Base-by-base conservation (phyloP, 306 rosid genomes). In the Spatholobus suberectus region DNA sequence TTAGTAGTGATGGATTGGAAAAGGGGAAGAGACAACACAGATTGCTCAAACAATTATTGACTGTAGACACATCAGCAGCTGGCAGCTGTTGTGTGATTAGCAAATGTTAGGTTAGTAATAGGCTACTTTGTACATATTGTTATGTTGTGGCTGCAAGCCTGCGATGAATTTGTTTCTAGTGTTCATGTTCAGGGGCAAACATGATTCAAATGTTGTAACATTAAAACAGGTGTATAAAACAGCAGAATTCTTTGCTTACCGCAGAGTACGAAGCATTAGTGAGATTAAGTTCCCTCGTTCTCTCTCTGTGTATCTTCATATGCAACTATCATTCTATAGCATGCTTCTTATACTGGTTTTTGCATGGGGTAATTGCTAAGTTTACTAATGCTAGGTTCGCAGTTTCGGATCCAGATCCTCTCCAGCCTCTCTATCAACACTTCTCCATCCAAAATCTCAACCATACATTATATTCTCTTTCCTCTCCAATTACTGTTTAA, bases 1-100 rank as follows among this genome's bases (percentile, higher is more conserved):
- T 74, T 86, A 23, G 83, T 90, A 83, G 82, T 89, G 37, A 87
- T 79, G 88, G 97, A 89, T 69, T 93, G 98, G 97, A 92, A 86
- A 85, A 86, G 93, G 71, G 92, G 92, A 75, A 87, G 92, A 82
- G 90, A 90, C 75, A 85, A 85, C 87, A 83, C 85, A 49, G 90
- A 84, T 72, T 90, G 90, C 89, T 76, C 65, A n/a, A 43, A 51
- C 38, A 40, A 32, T 79, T 69, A 9, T 81, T 78, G 76, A 83
- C 70, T 54, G 65, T 72, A 44, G 81, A 78, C 73, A 69, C 34
- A 61, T 73, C 78, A 80, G 69, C 80, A 77, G 65, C 76, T 63
- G 78, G 81, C 69, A 54, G 85, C 82, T 84, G 80, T 54, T 68
- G 87, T 75, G 85, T 77, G 83, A 80, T 87, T 81, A 81, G 75